Evolutionary conservation across 306 rosid genomes (phyloP).

Genomic region (Ceratonia siliqua): DNA sequence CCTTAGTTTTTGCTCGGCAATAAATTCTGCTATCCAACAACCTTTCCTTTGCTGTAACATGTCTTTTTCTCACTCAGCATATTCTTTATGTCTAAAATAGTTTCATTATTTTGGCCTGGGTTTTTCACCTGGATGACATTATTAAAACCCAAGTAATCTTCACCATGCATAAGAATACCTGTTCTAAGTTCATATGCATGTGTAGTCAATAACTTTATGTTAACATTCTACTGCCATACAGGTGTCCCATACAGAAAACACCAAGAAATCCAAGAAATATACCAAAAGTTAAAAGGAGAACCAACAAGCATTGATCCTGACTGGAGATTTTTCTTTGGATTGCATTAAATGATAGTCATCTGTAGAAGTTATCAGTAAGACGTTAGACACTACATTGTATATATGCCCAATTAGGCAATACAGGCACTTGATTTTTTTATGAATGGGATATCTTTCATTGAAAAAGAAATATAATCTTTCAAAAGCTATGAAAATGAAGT

Average conservation of each 20-base stretch:
- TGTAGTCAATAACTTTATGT: not conserved
- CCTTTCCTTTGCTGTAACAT: slow-evolving; percentile 17
- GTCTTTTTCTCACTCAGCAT: not conserved
- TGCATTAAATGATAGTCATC: not conserved
- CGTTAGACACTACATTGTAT: not conserved
- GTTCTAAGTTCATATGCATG: not conserved
- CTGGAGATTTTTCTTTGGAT: not conserved
- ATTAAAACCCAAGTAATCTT: slow-evolving; percentile 1
- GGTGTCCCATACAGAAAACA: slow-evolving; percentile 61
- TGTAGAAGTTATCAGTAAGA: slow-evolving; percentile 26
- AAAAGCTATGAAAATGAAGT: no score
- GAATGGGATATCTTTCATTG: not conserved
- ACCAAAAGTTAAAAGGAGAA: slow-evolving; percentile 29
- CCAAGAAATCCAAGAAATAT: slow-evolving; percentile 49
- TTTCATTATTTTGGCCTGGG: slow-evolving; percentile 15
- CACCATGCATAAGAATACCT: not conserved
- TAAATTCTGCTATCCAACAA: not conserved
- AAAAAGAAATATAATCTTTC: no score
- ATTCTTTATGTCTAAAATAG: not conserved
- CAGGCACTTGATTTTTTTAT: not conserved
- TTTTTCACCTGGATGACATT: not conserved
- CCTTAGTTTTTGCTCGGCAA: not conserved
- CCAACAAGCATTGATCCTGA: slow-evolving; percentile 30
- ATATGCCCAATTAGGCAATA: not conserved
- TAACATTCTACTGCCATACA: slow-evolving; percentile 32